phyloP scores from a whole-genome alignment of 2,329 filamentous ascomycete genomes.

The Aspergillus unguis region DNA sequence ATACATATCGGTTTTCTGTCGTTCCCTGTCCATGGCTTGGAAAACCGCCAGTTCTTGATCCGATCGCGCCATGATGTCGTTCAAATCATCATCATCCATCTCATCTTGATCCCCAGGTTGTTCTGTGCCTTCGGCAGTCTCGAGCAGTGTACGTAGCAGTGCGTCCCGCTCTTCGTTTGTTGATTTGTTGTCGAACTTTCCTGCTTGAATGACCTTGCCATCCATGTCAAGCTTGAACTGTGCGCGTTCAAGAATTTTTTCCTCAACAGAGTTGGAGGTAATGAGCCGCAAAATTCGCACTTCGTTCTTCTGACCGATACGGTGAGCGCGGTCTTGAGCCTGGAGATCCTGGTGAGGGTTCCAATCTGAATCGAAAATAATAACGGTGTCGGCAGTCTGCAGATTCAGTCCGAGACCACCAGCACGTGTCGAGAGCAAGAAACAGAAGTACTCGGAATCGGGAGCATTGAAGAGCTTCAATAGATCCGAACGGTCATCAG shows the following conservation, averaged over 20 bases:
- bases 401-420: conserved; percentile 96
- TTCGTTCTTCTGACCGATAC: conserved; percentile 99
- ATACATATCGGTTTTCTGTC: conserved; percentile 64
- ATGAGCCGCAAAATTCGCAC: conserved; percentile 94
- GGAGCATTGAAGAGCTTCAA: conserved; percentile 86
- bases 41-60: conserved; percentile 76
- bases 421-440: conserved; percentile 95
- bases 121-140: conserved; percentile 68
- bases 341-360: conserved; percentile 99
- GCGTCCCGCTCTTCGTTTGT: conserved; percentile 98
- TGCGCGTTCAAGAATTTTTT: conserved; percentile 95
- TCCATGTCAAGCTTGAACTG: conserved; percentile 99
- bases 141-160: conserved; percentile 88
- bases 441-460: conserved; percentile 91
- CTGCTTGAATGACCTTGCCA: conserved; percentile 97
- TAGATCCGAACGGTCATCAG: conserved; percentile 91
- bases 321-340: conserved; percentile 98
- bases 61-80: conserved; percentile 85
- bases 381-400: conserved; percentile 97
- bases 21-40: conserved; percentile 77
- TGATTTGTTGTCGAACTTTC: conserved; percentile 99
- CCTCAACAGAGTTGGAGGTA: conserved; percentile 94
- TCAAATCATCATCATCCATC: conserved; percentile 97
- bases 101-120: conserved; percentile 84
- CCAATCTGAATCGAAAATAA: conserved; percentile 99